Conservation (phyloP, 164 flowering plant species). For the Stephania japonica region DNA sequence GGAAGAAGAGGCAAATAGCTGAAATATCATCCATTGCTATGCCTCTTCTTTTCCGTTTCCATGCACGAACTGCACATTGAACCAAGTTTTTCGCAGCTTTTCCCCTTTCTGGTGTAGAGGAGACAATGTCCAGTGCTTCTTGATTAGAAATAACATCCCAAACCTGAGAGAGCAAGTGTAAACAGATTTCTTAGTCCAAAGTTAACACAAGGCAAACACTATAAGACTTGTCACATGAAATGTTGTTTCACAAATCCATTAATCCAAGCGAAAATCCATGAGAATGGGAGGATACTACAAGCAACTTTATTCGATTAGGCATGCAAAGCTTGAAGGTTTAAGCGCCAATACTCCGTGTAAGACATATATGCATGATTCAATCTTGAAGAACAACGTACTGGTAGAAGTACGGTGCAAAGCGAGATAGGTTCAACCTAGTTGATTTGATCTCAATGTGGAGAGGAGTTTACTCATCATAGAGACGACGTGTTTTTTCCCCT, state of each 20-base stretch:
- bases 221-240: background rate
- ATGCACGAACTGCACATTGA: slow-evolving; percentile 54
- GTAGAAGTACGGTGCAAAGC: no score
- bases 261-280: background rate
- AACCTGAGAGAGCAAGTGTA: slow-evolving; percentile 33
- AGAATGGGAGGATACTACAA: background rate
- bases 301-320: background rate
- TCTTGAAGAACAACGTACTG: background rate
- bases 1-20: slow-evolving; percentile 86
- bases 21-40: slow-evolving; percentile 84
- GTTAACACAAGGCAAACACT: background rate
- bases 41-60: slow-evolving; percentile 67
- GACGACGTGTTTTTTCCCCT: no score
- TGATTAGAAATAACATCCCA: slow-evolving; percentile 97
- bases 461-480: no score
- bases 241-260: background rate
- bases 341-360: no score
- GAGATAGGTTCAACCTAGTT: no score
- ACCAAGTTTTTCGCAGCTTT: slow-evolving; percentile 75
- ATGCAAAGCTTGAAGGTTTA: background rate
- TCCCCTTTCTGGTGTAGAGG: slow-evolving; percentile 51
- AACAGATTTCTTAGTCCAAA: background rate
- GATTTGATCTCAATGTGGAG: no score
- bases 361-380: background rate
- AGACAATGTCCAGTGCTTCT: slow-evolving; percentile 80